Conservation (phyloP, 2,329 filamentous ascomycete species). For the Epichloe uncinata region DNA sequence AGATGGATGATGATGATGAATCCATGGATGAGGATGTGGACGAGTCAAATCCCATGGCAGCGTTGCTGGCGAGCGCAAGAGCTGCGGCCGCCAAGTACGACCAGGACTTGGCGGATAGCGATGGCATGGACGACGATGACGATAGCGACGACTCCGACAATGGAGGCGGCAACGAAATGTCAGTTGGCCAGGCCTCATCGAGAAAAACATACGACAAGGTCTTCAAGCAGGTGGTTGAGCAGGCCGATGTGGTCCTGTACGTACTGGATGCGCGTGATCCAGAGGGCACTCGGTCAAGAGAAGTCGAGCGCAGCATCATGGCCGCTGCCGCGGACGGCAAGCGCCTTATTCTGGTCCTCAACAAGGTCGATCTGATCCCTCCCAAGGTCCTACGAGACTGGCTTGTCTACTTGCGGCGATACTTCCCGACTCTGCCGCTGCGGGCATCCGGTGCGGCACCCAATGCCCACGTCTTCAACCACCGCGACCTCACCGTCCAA, state of each 20-base stretch:
- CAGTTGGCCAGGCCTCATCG: conserved; percentile 46
- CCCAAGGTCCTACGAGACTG: conserved; percentile 70
- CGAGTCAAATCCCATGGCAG: conserved; percentile 77
- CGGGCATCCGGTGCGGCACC: conserved; percentile 70
- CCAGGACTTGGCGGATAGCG: conserved; percentile 45
- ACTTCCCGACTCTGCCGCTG: conserved; percentile 82
- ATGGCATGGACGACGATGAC: conserved; percentile 38
- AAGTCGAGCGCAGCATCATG: conserved; percentile 85
- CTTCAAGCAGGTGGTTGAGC: conserved; percentile 84
- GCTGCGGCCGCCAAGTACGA: conserved; percentile 68
- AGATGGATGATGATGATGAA: conserved; percentile 35
- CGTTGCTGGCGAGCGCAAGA: conserved; percentile 72
- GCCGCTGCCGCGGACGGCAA: conserved; percentile 74
- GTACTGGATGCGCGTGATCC: conserved; percentile 87
- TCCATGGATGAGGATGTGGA: conserved; percentile 46
- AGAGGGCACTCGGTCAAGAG: conserved; percentile 77
- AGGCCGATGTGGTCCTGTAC: conserved; percentile 83
- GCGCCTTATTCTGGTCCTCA: conserved; percentile 78
- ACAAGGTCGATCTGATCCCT: conserved; percentile 91
- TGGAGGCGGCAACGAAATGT: conserved; percentile 40
- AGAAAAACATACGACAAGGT: conserved; percentile 88
- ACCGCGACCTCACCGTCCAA: conserved; percentile 77
- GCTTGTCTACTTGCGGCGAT: conserved; percentile 72
- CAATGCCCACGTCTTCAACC: conserved; percentile 84
- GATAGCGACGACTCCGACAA: conserved; percentile 32